Evolutionary conservation across 2,329 filamentous ascomycete species (phyloP), one percentile per base, ranked within the genome.

Genomic region (Trichoderma koningiopsis): DNA sequence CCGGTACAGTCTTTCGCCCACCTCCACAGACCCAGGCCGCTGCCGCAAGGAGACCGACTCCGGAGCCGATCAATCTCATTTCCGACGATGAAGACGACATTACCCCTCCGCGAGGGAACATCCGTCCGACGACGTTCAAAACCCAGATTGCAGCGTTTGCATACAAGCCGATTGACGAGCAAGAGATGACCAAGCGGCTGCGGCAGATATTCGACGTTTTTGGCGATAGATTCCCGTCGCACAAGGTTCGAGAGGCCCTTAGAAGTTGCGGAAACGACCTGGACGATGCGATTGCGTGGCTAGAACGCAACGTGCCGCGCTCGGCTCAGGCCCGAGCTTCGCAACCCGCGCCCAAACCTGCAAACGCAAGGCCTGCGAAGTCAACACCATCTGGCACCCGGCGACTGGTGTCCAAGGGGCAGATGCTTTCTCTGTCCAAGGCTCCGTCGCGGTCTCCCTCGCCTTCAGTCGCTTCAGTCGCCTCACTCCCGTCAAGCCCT

Each of bases 1-100:
- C 89, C 57, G 92, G 93, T 7, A 96, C 93, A 0, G 79, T 85
- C 11, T 95, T 92, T 75, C 86, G 87, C 72, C 83, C 87, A 49
- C 85, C 82, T 4, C 76, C 79, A 33, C 74, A 75, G 67, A 70
- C 68, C 5, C 71, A 71, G 73, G 65, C 75, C 24, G 71, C 72
- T 61, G 68, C 73, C 27, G 72, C 72, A 24, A 83, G 82, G 71
- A 76, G 79, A 24, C 77, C 81, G 3, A 79, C 79, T 16, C 74
- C 75, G 22, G 78, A 82, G 68, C 76, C 85, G 31, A 82, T 87
- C 59, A 80, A 84, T 19, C 82, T 85, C 68, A 79, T 80, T n/a
- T 82, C 83, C 2, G 85, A 87, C 68, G 85, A 87, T 68, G 85
- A 86, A 56, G 87, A 81, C 47, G 77, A 78, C 55, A 75, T 77